These are phyloP conservation scores for Gnetum montanum DNA, from an alignment of 75 land plant species.

Conservation along the genomic window DNA sequence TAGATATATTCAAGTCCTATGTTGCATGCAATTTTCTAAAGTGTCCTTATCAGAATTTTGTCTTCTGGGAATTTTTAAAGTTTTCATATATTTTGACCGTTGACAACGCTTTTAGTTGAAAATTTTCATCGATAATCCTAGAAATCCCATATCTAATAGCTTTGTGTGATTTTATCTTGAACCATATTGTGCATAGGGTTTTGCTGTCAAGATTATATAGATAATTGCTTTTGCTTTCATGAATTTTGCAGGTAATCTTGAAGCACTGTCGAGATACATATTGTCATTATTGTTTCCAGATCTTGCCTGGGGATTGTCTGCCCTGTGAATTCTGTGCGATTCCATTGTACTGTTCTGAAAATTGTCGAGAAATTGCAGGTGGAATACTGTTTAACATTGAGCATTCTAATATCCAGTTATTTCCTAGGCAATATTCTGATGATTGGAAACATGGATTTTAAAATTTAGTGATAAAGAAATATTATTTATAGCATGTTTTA, in stretches of 20 bases:
- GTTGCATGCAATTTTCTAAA: too few species aligned
- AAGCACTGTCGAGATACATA: slow-evolving; percentile 62
- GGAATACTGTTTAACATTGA: slow-evolving; percentile 13
- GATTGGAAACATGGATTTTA: not conserved
- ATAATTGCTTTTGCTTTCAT: not conserved
- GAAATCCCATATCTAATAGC: not conserved
- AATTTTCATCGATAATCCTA: not conserved
- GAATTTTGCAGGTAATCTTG: slow-evolving; percentile 38
- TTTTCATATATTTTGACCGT: too few species aligned
- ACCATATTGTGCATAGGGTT: not conserved
- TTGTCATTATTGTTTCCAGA: slow-evolving; percentile 71
- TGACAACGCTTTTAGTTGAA: too few species aligned
- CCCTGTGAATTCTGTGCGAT: slow-evolving; percentile 58
- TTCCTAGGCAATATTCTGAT: slow-evolving; percentile 1
- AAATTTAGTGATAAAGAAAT: slow-evolving; percentile 10
- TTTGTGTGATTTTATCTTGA: not conserved
- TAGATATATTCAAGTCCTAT: too few species aligned
- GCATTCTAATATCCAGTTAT: not conserved
- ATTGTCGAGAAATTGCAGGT: slow-evolving; percentile 39
- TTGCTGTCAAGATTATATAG: not conserved
- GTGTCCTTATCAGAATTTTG: not conserved
- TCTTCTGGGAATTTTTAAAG: not conserved
- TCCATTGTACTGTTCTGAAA: slow-evolving; percentile 54
- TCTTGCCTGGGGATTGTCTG: slow-evolving; percentile 56
- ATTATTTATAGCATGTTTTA: not conserved